Base-by-base conservation (phyloP, 202 grass and related monocot species). In the Musa balbisiana region DNA sequence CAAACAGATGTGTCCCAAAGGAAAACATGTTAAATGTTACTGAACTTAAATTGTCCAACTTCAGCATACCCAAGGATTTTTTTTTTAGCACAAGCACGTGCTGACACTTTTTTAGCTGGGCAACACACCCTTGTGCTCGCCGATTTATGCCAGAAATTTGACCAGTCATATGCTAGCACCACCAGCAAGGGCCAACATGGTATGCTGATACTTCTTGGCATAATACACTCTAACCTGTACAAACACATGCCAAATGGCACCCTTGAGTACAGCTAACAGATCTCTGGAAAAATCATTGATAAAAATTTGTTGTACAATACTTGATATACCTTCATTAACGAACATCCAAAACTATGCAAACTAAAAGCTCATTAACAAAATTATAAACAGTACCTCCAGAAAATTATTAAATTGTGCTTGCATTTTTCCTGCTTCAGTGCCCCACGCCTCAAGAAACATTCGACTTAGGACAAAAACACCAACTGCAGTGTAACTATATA, bases 341-440 rank as follows among this genome's bases (percentile, higher is more conserved):
- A 58, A 58, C 10, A 25, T 59, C 3, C 20, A 9, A 11, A 26
- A 64, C 2, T 26, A 64, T 24, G 2, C 21, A 74, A 1, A 20
- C 43, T 49, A 64, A 51, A 77, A 26, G 49, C 13, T 25, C 29
- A 26, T 16, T 52, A 67, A 20, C 16, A 14, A 73, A 12, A 74
- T 19, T 53, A 12, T 10, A 62, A 80, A 24, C 72, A 77, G 23
- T 91, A 93, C 91, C 91, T 91, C 91, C n/a, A 98, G 82, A 73
- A 86, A 93, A 83, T 92, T 79, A 89, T 98, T 98, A 51, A 93
- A 93, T 71, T 98, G 90, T 56, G 53, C 67, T 91, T 98, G 94
- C 84, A 83, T 98, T 91, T 76, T 91, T 81, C 86, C 52, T 52
- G 94, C 86, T 64, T 93, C 85, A 62, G 85, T 86, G 65, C 94